These are phyloP conservation scores for Penicillium glabrum DNA, from an alignment of 2,329 filamentous ascomycete species.

Conservation along the genomic window DNA sequence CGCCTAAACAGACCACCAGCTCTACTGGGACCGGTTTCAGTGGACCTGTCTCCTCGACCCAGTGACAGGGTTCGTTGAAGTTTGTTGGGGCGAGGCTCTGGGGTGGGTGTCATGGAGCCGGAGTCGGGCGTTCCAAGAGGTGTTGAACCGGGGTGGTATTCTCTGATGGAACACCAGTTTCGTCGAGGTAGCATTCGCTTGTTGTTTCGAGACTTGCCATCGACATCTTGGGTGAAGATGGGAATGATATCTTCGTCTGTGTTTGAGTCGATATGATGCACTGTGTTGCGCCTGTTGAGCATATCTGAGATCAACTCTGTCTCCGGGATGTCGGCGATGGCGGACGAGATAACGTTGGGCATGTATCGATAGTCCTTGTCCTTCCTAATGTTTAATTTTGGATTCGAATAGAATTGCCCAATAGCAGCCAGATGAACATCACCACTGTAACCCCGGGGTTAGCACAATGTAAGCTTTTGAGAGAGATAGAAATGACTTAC, in stretches of 20 bases:
- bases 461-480: not conserved
- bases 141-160: constrained; percentile 76
- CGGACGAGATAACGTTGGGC: constrained; percentile 91
- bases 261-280: constrained; percentile 63
- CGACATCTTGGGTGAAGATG: constrained; percentile 84
- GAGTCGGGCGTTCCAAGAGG: constrained; percentile 66
- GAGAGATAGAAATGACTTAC: constrained; percentile 39
- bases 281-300: constrained; percentile 86
- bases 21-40: constrained; percentile 26
- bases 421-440: constrained; percentile 92
- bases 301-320: constrained; percentile 86
- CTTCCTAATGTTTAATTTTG: constrained; percentile 77
- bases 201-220: constrained; percentile 87
- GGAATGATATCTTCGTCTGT: constrained; percentile 97
- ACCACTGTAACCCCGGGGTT: constrained; percentile 55
- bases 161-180: constrained; percentile 92
- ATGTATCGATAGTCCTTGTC: constrained; percentile 95
- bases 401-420: constrained; percentile 92
- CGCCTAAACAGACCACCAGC: constrained; percentile 45
- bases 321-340: constrained; percentile 89
- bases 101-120: constrained; percentile 32
- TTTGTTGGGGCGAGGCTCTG: constrained; percentile 34
- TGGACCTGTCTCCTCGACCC: constrained; percentile 53
- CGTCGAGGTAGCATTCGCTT: constrained; percentile 82
- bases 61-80: constrained; percentile 63